A percentile compares a stretch with the other conserved stretches of the same genome.
These are phyloP conservation scores for Verbena officinalis DNA, from an alignment of 257 asterid species.

Conservation along the genomic window DNA sequence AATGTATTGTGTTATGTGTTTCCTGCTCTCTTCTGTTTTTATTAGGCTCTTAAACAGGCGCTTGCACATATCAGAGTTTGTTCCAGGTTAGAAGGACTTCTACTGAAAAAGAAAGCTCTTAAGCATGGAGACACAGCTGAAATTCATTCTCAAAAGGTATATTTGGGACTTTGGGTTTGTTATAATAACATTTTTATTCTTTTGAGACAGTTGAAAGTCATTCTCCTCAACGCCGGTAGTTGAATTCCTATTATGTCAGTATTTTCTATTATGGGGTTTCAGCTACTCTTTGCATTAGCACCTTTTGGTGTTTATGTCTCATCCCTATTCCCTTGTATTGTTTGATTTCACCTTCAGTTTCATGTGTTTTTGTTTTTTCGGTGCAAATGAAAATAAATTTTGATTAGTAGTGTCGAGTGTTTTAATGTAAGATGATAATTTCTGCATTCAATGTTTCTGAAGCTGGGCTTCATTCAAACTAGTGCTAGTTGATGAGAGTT, in stretches of 20 bases:
- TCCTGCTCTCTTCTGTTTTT: conserved; percentile 22
- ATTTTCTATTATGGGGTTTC: conserved; percentile 1
- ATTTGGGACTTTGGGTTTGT: conserved; percentile 15
- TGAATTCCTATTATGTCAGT: conserved; percentile 1
- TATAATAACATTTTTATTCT: conserved; percentile 3
- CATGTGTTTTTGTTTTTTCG: too few relatives aligned
- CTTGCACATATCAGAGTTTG: conserved; percentile 85
- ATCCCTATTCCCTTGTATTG: conserved; percentile 3
- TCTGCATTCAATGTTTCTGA: too few relatives aligned
- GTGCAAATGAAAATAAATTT: too few relatives aligned
- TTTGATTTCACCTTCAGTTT: not conserved
- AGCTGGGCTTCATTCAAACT: too few relatives aligned
- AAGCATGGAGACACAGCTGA: conserved; percentile 82
- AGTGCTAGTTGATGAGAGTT: too few relatives aligned
- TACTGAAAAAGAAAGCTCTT: conserved; percentile 75
- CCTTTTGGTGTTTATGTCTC: conserved; percentile 10
- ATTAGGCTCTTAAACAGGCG: conserved; percentile 77
- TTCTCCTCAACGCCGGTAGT: conserved; percentile 41
- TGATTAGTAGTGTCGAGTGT: too few relatives aligned
- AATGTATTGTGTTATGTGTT: conserved; percentile 27
- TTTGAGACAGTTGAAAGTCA: conserved; percentile 45
- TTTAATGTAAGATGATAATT: too few relatives aligned
- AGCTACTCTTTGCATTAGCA: not conserved
- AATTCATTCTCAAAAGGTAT: conserved; percentile 88
- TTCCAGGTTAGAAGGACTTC: conserved; percentile 83